Conservation (phyloP, 371 early-diverging fungal genomes). For the Gilbertella persicaria region DNA sequence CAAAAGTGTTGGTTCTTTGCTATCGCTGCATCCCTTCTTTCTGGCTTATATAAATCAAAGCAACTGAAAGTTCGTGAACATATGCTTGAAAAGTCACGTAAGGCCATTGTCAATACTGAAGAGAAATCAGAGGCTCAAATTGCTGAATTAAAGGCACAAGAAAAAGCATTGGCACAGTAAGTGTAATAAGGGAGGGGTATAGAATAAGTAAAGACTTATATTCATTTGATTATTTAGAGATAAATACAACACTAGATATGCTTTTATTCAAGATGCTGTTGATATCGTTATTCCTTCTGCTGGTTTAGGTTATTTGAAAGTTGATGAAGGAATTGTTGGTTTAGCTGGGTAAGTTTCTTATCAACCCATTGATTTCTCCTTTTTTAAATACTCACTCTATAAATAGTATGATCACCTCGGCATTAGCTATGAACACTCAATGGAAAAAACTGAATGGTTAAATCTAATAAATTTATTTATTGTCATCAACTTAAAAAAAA, state of each 20-base stretch:
- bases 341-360: conserved; percentile 66
- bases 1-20: conserved; percentile 69
- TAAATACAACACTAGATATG: conserved; percentile 46
- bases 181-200: conserved; percentile 7
- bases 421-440: conserved; percentile 49
- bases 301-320: conserved; percentile 54
- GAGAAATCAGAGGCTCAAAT: conserved; percentile 23
- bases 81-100: conserved; percentile 39
- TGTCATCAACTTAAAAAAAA: too few species aligned
- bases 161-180: conserved; percentile 46
- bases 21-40: conserved; percentile 57
- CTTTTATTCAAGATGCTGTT: conserved; percentile 62
- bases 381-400: too few species aligned
- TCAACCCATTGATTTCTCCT: too few species aligned
- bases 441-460: conserved; percentile 39
- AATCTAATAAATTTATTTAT: background rate
- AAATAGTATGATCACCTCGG: conserved; percentile 52
- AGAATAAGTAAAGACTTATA: background rate
- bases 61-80: conserved; percentile 42
- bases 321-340: conserved; percentile 69
- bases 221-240: conserved; percentile 38
- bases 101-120: conserved; percentile 24
- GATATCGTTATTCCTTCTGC: conserved; percentile 67
- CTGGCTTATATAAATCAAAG: conserved; percentile 66
- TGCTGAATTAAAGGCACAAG: conserved; percentile 29